A percentile compares a stretch with the other conserved stretches of the same genome.
These are phyloP conservation scores for Beta corolliflora DNA, from an alignment of 179 eudicot species.

Conservation along the genomic window DNA sequence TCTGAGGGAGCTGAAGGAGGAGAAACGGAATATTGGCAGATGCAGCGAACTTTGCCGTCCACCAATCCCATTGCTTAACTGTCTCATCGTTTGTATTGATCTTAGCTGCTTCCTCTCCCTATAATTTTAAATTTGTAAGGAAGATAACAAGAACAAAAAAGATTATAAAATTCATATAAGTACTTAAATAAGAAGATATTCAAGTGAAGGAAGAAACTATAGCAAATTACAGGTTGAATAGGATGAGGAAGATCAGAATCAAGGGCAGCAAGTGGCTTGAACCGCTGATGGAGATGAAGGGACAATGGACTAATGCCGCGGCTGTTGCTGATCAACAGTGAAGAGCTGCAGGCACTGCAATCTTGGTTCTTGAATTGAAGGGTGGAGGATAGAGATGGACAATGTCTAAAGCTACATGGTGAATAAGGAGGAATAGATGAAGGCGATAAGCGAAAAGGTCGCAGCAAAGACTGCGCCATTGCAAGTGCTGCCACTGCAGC, in stretches of 20 bases:
- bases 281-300: conserved; percentile 2
- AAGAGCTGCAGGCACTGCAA: conserved; percentile 11
- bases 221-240: conserved; percentile 31
- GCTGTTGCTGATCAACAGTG: conserved; percentile 14
- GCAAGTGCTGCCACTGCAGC: conserved; percentile 21
- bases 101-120: conserved; percentile 30
- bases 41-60: conserved; percentile 83
- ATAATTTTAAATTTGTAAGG: background rate
- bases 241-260: conserved; percentile 38
- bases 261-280: conserved; percentile 36
- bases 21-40: conserved; percentile 86
- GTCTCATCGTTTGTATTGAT: conserved; percentile 28
- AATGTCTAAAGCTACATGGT: conserved; percentile 20
- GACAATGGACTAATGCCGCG: conserved; percentile 1
- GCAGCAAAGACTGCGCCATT: conserved; percentile 17
- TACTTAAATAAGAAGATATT: background rate
- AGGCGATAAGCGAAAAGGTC: conserved; percentile 19
- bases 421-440: conserved; percentile 18
- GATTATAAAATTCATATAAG: background rate
- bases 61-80: conserved; percentile 78
- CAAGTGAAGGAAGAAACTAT: background rate
- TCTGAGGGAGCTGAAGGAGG: conserved; percentile 88
- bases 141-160: background rate
- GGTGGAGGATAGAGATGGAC: conserved; percentile 21
- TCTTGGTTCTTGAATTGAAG: conserved; percentile 10